Percentiles rank a stretch among this genome's conserved stretches.
These are phyloP conservation scores for Penicillium silybi DNA, from an alignment of 495 filamentous ascomycete species.

Conservation along the genomic window DNA sequence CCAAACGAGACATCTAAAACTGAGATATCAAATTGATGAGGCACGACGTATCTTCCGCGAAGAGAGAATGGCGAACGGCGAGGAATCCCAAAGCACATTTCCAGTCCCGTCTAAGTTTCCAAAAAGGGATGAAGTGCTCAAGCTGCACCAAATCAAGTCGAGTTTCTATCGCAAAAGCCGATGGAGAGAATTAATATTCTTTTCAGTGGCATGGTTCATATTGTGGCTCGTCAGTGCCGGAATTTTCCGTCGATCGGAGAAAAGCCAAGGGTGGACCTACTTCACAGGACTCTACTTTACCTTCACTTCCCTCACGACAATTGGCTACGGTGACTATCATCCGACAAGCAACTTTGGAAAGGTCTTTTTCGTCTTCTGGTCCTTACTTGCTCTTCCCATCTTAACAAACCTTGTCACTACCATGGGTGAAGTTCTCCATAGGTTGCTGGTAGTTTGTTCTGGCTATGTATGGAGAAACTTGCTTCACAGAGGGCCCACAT, in stretches of 20 bases:
- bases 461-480: not conserved
- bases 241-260: constrained; percentile 56
- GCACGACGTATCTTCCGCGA: too few relatives aligned
- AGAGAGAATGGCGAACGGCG: too few relatives aligned
- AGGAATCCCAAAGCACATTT: constrained; percentile 37
- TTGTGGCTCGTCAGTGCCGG: constrained; percentile 74
- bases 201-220: constrained; percentile 56
- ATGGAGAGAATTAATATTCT: constrained; percentile 62
- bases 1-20: constrained; percentile 68
- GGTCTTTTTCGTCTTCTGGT: constrained; percentile 56
- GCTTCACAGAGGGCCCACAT: not conserved
- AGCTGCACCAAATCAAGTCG: constrained; percentile 55
- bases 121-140: constrained; percentile 53
- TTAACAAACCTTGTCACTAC: constrained; percentile 7
- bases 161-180: constrained; percentile 50
- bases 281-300: constrained; percentile 25
- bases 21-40: constrained; percentile 21
- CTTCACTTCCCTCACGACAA: constrained; percentile 4
- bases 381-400: constrained; percentile 9
- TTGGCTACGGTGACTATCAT: constrained; percentile 20
- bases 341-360: constrained; percentile 65
- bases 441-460: not conserved
- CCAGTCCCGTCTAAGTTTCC: not conserved
- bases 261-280: constrained; percentile 4
- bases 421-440: not conserved